Evolutionary conservation across 768 basidiomycete genomes (phyloP), one percentile per base, ranked within the genome.

Genomic region (Leucocoprinus birnbaumii): DNA sequence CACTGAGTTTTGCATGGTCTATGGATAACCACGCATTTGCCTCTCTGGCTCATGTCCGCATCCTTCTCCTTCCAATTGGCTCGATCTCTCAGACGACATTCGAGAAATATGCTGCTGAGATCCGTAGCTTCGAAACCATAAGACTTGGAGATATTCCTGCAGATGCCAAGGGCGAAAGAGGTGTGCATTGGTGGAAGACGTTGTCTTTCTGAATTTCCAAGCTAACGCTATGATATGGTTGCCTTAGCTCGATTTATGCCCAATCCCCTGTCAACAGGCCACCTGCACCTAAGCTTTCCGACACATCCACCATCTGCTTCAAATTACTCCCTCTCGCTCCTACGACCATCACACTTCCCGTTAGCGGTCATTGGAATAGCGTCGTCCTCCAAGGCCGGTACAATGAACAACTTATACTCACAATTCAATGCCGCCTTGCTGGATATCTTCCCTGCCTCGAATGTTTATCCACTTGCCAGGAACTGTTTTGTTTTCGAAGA

Each of bases 281-380:
- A 85, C 67, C 73, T 99, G 22, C 91, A 95, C 60, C 76, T 98
- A 35, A 80, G 79, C 48, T 98, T 86, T 65, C 78, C 85, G 13
- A 82, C 84, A 1, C 90, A 89, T 67, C 91, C 87, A 2, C 85
- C 81, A 3, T 83, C 86, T n/a, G 76, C 73, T 54, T 80, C 86
- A 25, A 85, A 93, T 61, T 63, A 76, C 10, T 73, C 87, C 6
- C 71, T 97, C 43, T 80, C 87, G 41, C 78, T 95, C 43, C 75
- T 98, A 59, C 83, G 85, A 40, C 83, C 83, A 47, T 94, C 89
- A 1, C 84, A 87, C 58, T 93, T 94, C 57, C 86, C 94, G 2
- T 73, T 98, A 16, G 93, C 89, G 19, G 85, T 96, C 51, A 85
- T 99, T 62, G 97, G 95, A 9, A 78, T 99, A 27, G 85, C 93